Percentiles rank a stretch among this genome's conserved stretches.
These are phyloP conservation scores for Linnemannia elongata DNA, from an alignment of 192 early-diverging fungal species.

Conservation along the genomic window DNA sequence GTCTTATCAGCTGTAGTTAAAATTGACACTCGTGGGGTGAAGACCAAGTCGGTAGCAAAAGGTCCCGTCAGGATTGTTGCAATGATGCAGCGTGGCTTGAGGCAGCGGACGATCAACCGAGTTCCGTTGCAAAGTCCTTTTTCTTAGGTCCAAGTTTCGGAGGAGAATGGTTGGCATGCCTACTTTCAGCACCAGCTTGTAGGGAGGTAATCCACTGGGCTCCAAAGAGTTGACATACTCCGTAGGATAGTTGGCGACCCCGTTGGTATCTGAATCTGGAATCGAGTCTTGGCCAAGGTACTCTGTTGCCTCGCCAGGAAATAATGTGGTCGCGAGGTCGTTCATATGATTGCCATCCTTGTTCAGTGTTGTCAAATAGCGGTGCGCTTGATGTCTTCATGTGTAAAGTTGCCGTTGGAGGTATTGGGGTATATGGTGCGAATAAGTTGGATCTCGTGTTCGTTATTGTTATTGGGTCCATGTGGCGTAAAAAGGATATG, in stretches of 20 bases:
- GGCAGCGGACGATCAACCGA: conserved; percentile 24
- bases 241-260: not conserved
- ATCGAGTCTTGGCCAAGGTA: not conserved
- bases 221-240: not conserved
- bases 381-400: not conserved
- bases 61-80: conserved; percentile 11
- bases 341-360: not conserved
- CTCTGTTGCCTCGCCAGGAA: not conserved
- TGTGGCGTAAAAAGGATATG: not conserved
- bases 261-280: not conserved
- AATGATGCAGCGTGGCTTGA: conserved; percentile 9
- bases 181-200: conserved; percentile 18
- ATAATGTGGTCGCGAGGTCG: too few relatives aligned
- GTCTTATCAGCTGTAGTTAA: conserved; percentile 1
- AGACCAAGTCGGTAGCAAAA: not conserved
- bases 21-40: conserved; percentile 31
- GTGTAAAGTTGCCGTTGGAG: not conserved
- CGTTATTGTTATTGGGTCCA: not conserved
- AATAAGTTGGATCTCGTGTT: not conserved
- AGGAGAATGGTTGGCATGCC: conserved; percentile 36
- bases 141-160: conserved; percentile 31
- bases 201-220: conserved; percentile 1
- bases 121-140: conserved; percentile 52
- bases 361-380: conserved; percentile 3
- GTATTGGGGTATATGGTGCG: not conserved